Evolutionary conservation across 257 asterid species (phyloP), one percentile per base, ranked within the genome.

Genomic region (Solanum sejunctum): DNA sequence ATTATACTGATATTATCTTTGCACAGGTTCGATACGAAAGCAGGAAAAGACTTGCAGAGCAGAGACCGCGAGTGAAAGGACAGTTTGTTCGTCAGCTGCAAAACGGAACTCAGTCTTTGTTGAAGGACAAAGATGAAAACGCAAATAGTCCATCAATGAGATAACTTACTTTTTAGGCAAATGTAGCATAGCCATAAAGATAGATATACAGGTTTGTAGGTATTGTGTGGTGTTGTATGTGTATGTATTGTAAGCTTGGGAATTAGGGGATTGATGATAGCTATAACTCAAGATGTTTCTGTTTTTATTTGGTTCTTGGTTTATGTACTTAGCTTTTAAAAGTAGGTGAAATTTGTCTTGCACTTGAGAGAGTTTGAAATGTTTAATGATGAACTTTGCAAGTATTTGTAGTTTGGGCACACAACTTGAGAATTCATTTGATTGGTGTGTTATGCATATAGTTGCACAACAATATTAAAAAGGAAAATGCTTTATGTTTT

Each of bases 41-140:
- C 82, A 83, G 86, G 60, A 86, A 84, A 54, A 83, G 80, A 55
- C 86, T 86, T 84, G 88, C 88, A 43, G 88, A 86, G 63, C 58
- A 86, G 82, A 83, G 86, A 39, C 86, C 84, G 2, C 86, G 83
- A 70, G 77, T 86, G 75, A 86, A 84, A 55, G 88, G 84, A 28
- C 84, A 86, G 84, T 86, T 86, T 84, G 77, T 84, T 64, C 85
- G 86, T 81, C 84, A 54, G 72, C 61, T 57, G 23, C 82, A 45
- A 64, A 78, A 23, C 36, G 61, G 43, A 81, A 54, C 69, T 51
- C 64, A n/a, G 39, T 52, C 73, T 7, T 15, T 11, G 17, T 15
- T 11, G 43, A 78, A 81, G 56, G 80, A 52, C 51, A 26, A 80
- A 21, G 71, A 47, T 32, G 26, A 77, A 77, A 51, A 77, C 26